Percentiles rank a stretch among this genome's conserved stretches.
Evolutionary conservation across 2,329 filamentous ascomycete species (phyloP).

Genomic region (Biscogniauxia marginata): DNA sequence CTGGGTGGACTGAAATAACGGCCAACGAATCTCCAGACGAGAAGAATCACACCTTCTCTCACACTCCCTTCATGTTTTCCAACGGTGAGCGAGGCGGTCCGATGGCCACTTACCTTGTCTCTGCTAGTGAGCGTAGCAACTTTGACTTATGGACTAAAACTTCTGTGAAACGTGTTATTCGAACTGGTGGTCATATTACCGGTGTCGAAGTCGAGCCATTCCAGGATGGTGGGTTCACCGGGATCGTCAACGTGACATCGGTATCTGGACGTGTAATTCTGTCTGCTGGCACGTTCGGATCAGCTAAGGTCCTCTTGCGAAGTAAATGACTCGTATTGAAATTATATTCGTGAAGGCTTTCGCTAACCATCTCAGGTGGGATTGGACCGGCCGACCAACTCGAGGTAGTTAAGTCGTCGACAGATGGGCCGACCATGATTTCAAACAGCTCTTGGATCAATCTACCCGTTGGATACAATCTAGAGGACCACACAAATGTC

Average conservation of each 20-base stretch:
- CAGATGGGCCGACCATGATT: constrained; percentile 52
- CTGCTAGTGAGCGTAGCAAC: constrained; percentile 57
- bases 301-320: constrained; percentile 65
- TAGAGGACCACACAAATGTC: constrained; percentile 55
- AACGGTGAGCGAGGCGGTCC: constrained; percentile 68
- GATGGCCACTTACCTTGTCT: constrained; percentile 68
- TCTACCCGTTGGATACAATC: constrained; percentile 58
- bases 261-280: constrained; percentile 65
- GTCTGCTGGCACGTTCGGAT: constrained; percentile 68
- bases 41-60: constrained; percentile 65
- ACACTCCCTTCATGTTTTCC: constrained; percentile 66
- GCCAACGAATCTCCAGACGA: constrained; percentile 58
- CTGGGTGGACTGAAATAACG: constrained; percentile 62
- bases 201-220: constrained; percentile 66
- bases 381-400: constrained; percentile 65
- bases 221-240: constrained; percentile 52
- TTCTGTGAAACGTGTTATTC: constrained; percentile 64
- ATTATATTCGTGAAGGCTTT: background rate
- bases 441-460: constrained; percentile 52
- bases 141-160: constrained; percentile 68
- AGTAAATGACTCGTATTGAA: constrained; percentile 38
- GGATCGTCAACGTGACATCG: constrained; percentile 59
- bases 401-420: constrained; percentile 47
- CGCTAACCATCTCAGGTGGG: constrained; percentile 35
- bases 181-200: constrained; percentile 59